Evolutionary conservation across 805 yeast species (phyloP), one percentile per base, ranked within the genome.

Genomic region (Sungouiozyma intestinalis): DNA sequence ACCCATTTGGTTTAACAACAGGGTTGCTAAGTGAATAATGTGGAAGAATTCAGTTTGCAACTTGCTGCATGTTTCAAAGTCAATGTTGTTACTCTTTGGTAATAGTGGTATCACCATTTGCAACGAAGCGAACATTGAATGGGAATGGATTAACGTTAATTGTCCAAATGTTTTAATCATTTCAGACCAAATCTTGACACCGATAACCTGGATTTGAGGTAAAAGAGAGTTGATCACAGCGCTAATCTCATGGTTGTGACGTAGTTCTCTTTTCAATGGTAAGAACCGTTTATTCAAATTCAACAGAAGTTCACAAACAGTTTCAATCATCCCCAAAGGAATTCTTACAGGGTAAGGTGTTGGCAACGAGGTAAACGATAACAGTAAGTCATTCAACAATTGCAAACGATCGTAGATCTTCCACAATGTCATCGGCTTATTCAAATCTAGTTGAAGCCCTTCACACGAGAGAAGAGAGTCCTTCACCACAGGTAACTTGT

Each of bases 271-370:
- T 49, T 72, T 74, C 53, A 79, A 68, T 2, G 77, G 68, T 32
- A 78, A 60, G 46, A 74, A 76, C 41, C 69, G 73, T 13, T 72
- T 60, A 48, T 79, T 76, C 44, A 85, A 59, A 15, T 79, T 68
- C 44, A 75, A 60, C 14, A 80, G 53, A 11, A 78, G 62, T 51
- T 81, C 86, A 17, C 69, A 64, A 39, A 79, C 45, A 7, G 66
- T 55, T 4, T 81, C 54, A 2, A 81, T 54, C 36, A 63, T 52
- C 1, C 90, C 88, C 13, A 85, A 48, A 2, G 94, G 92, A 6
- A 83, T 68, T 46, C 70, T 66, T 7, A 79, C 70, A 11, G 77
- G 65, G 50, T 66, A 70, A 34, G 73, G 75, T 1, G 86, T 77
- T 19, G 76, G 72, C 6, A 75, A 64, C 3, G 70, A 60, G 29